Percentiles rank a stretch among this genome's conserved stretches.
phyloP scores from a whole-genome alignment of 352 stramenopile species.

The Aphanomyces stellatus region DNA sequence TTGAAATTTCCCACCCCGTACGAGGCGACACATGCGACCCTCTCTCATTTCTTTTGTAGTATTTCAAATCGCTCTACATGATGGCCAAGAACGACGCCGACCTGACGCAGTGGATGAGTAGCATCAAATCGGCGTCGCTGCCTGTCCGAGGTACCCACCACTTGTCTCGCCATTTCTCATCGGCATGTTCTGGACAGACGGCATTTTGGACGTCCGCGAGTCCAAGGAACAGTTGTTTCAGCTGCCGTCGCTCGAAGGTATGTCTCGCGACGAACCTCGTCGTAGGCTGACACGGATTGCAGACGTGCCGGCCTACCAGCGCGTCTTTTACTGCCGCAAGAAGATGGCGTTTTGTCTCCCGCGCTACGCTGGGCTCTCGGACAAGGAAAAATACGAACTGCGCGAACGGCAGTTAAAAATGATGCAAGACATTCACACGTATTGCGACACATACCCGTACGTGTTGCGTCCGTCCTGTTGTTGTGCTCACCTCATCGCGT shows the following conservation, averaged over 20 bases:
- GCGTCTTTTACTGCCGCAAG: slow-evolving; percentile 75
- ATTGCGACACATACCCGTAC: slow-evolving; percentile 66
- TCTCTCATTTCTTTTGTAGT: slow-evolving; percentile 24
- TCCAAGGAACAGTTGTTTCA: slow-evolving; percentile 62
- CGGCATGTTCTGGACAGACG: no score
- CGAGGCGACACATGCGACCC: slow-evolving; percentile 15
- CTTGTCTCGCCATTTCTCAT: no score
- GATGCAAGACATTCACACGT: slow-evolving; percentile 77
- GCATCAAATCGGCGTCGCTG: slow-evolving; percentile 71
- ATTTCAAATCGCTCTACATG: slow-evolving; percentile 71
- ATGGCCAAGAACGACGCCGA: slow-evolving; percentile 82
- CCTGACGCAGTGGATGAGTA: slow-evolving; percentile 79
- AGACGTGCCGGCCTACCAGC: slow-evolving; percentile 49
- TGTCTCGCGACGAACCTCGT: no score
- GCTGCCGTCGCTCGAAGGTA: slow-evolving; percentile 54
- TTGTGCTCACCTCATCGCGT: background rate
- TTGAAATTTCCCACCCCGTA: slow-evolving; percentile 78
- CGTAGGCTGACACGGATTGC: no score
- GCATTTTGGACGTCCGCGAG: slow-evolving; percentile 10
- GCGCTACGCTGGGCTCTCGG: slow-evolving; percentile 31
- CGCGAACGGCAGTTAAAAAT: slow-evolving; percentile 77
- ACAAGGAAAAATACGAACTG: slow-evolving; percentile 69
- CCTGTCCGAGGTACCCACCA: slow-evolving; percentile 26
- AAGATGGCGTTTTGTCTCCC: slow-evolving; percentile 78
- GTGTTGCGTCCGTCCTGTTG: background rate